phyloP scores from a whole-genome alignment of 2,329 filamentous ascomycete species.

The Colletotrichum sp. region DNA sequence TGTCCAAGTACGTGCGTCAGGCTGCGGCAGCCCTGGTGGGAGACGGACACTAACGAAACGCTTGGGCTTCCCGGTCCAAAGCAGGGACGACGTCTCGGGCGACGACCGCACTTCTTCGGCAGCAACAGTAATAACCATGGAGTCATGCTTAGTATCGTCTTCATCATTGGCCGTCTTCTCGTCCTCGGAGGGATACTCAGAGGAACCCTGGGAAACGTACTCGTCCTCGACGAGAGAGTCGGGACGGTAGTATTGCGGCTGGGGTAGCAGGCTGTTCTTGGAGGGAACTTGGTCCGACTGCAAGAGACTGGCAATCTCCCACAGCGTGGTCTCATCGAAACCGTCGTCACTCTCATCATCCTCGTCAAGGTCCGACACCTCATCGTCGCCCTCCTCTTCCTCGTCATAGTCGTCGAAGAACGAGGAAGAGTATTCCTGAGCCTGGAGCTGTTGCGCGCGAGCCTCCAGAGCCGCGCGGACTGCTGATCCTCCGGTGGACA shows the following conservation, averaged over 20 bases:
- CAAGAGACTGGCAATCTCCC: slow-evolving; percentile 68
- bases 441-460: slow-evolving; percentile 39
- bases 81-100: neutral
- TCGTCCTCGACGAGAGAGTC: slow-evolving; percentile 33
- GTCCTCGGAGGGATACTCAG: slow-evolving; percentile 25
- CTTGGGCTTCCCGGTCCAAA: slow-evolving; percentile 18
- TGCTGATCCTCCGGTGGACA: slow-evolving; percentile 44
- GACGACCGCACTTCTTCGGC: slow-evolving; percentile 25
- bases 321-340: slow-evolving; percentile 67
- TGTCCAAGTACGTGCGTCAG: slow-evolving; percentile 40
- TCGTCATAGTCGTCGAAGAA: slow-evolving; percentile 69
- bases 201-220: slow-evolving; percentile 30
- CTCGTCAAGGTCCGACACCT: slow-evolving; percentile 37
- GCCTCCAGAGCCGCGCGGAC: slow-evolving; percentile 35
- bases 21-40: slow-evolving; percentile 39
- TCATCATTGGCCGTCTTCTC: slow-evolving; percentile 30
- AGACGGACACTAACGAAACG: neutral
- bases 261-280: slow-evolving; percentile 54
- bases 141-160: slow-evolving; percentile 24
- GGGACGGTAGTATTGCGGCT: slow-evolving; percentile 16
- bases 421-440: slow-evolving; percentile 50
- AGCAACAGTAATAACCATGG: slow-evolving; percentile 36
- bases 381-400: slow-evolving; percentile 45
- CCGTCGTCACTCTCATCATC: slow-evolving; percentile 51
- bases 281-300: slow-evolving; percentile 58